Evolutionary conservation across 2,329 filamentous ascomycete genomes (phyloP).

Genomic region (Pseudopyricularia cyperi): DNA sequence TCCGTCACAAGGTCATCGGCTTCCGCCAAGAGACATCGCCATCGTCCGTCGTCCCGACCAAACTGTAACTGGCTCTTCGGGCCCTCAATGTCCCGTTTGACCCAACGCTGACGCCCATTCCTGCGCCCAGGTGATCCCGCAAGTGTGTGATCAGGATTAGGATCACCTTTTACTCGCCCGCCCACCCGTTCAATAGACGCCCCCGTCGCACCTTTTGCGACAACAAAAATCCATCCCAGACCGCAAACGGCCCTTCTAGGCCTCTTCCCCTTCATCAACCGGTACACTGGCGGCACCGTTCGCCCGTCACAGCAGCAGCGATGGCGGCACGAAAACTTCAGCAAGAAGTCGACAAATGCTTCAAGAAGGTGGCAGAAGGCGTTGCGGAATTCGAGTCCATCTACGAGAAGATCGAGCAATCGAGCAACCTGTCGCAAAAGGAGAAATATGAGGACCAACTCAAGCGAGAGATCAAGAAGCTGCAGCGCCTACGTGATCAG

Average conservation of each 20-base stretch:
- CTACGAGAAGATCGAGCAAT: constrained; percentile 94
- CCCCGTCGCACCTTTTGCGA: background rate
- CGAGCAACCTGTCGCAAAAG: constrained; percentile 86
- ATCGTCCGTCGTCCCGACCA: background rate
- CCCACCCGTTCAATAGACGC: background rate
- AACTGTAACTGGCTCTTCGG: background rate
- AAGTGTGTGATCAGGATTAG: background rate
- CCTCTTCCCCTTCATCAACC: background rate
- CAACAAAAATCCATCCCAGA: background rate
- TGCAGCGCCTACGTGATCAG: constrained; percentile 91
- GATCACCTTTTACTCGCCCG: background rate
- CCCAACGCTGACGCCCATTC: background rate
- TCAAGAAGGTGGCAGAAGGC: constrained; percentile 95
- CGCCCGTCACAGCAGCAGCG: constrained; percentile 18
- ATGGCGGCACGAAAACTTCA: constrained; percentile 96
- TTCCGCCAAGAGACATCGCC: background rate
- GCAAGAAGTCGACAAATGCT: constrained; percentile 98
- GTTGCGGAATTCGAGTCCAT: constrained; percentile 86
- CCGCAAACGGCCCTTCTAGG: background rate
- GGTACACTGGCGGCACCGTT: background rate
- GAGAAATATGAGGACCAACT: constrained; percentile 97
- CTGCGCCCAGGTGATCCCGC: background rate
- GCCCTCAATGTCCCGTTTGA: background rate
- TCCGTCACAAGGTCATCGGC: background rate
- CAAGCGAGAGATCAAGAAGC: constrained; percentile 99